Conservation (phyloP, 768 basidiomycete genomes). For the Termitomyces sp. region DNA sequence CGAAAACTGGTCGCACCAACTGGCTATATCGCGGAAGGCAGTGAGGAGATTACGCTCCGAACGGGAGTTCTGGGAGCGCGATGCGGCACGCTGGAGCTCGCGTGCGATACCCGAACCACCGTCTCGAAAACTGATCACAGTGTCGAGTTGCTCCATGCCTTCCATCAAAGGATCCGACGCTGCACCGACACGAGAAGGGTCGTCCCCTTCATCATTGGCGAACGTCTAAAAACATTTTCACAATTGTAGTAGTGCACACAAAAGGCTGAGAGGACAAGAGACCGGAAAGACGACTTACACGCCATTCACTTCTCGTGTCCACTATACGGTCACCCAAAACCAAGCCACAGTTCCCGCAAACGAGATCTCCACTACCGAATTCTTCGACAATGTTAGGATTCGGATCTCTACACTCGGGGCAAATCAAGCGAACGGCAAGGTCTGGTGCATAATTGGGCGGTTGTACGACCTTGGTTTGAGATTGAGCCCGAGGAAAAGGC, state of each 20-base stretch:
- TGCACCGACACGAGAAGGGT: constrained; percentile 99
- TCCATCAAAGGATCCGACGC: constrained; percentile 92
- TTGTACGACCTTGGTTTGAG: constrained; percentile 48
- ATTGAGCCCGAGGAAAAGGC: constrained; percentile 75
- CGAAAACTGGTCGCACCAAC: constrained; percentile 95
- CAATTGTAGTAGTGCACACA: constrained; percentile 11
- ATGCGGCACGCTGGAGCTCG: constrained; percentile 90
- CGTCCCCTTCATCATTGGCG: constrained; percentile 98
- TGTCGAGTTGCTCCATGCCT: constrained; percentile 92
- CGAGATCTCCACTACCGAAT: constrained; percentile 96
- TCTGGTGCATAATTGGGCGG: constrained; percentile 72
- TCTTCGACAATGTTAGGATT: constrained; percentile 96
- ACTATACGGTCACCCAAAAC: constrained; percentile 96
- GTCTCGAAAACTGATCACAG: constrained; percentile 92
- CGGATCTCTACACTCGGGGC: constrained; percentile 92
- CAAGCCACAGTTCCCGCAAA: constrained; percentile 89
- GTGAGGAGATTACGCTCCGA: constrained; percentile 82
- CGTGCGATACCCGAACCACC: constrained; percentile 91
- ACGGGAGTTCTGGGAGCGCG: constrained; percentile 72
- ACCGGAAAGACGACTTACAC: constrained; percentile 52
- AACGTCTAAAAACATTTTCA: constrained; percentile 65
- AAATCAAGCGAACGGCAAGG: constrained; percentile 85
- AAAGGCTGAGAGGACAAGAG: constrained; percentile 7
- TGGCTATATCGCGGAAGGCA: constrained; percentile 88
- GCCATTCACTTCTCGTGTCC: constrained; percentile 98